A percentile compares a stretch with the other conserved stretches of the same genome.
Conservation (phyloP, 1,284 basidiomycete genomes). For the Neonothopanus nambi region DNA sequence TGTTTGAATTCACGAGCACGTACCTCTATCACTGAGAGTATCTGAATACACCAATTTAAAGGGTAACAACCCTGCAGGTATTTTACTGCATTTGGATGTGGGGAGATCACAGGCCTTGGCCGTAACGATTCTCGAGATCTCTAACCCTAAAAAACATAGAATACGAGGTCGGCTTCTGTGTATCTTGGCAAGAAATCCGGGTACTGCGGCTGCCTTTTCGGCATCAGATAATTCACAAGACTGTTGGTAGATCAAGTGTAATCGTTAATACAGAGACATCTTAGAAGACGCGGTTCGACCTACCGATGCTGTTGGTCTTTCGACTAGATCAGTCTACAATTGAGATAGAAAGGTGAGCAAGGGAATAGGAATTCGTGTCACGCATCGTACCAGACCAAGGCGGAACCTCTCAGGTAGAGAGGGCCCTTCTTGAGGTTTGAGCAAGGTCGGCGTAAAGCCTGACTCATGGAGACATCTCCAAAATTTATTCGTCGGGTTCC, state of each 20-base stretch:
- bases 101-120: not conserved
- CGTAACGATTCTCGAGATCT: not conserved
- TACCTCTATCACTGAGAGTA: not conserved
- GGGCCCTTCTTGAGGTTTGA: not conserved
- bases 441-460: not conserved
- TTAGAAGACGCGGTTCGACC: no score
- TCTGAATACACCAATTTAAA: not conserved
- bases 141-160: conserved; percentile 1
- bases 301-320: conserved; percentile 1
- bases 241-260: no score
- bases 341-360: no score
- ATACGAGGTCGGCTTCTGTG: not conserved
- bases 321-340: conserved; percentile 2
- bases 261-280: no score
- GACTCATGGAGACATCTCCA: not conserved
- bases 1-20: not conserved
- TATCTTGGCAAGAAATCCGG: not conserved
- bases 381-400: not conserved
- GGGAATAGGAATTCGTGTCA: not conserved
- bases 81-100: not conserved
- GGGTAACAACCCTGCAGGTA: not conserved
- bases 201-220: not conserved
- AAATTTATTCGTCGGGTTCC: not conserved
- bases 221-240: not conserved
- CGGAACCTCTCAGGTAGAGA: not conserved